Evolutionary conservation across 78 protist species (phyloP).

Genomic region (Speleostelium caveatum): DNA sequence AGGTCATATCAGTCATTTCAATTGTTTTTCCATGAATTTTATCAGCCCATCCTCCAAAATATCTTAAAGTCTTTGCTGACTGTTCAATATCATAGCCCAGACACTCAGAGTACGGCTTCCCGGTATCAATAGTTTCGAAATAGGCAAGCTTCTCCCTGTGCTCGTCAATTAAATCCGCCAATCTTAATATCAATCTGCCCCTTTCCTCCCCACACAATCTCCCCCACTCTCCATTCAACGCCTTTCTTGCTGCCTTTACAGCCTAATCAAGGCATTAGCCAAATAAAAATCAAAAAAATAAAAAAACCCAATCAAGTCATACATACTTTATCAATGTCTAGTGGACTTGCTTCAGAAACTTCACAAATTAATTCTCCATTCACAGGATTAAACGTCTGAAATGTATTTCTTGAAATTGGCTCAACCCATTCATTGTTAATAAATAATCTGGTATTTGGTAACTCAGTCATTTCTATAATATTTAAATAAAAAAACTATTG

Average conservation of each 20-base stretch:
- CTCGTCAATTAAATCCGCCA: conserved; percentile 84
- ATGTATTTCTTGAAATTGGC: conserved; percentile 12
- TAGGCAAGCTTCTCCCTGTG: conserved; percentile 55
- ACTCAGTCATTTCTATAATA: too few relatives aligned
- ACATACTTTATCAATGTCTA: conserved; percentile 80
- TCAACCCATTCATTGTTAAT: conserved; percentile 60
- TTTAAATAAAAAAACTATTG: too few relatives aligned
- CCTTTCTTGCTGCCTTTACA: conserved; percentile 81
- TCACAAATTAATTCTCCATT: conserved; percentile 78
- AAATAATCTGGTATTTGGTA: conserved; percentile 63
- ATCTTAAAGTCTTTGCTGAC: conserved; percentile 52
- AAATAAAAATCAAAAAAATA: background rate
- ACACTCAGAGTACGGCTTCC: conserved; percentile 70
- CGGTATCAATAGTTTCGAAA: conserved; percentile 82
- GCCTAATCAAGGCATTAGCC: conserved; percentile 18
- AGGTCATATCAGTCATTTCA: conserved; percentile 20
- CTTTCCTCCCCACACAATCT: conserved; percentile 9
- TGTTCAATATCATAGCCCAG: conserved; percentile 39
- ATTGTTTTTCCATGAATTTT: conserved; percentile 79
- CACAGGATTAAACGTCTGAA: conserved; percentile 69
- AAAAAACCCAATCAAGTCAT: background rate
- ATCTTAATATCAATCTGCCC: conserved; percentile 36
- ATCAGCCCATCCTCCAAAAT: conserved; percentile 91
- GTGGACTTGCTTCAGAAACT: conserved; percentile 70
- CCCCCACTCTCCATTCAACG: conserved; percentile 58